Evolutionary conservation across 2,329 filamentous ascomycete genomes (phyloP).

Genomic region (Microdochium trichocladiopsis): DNA sequence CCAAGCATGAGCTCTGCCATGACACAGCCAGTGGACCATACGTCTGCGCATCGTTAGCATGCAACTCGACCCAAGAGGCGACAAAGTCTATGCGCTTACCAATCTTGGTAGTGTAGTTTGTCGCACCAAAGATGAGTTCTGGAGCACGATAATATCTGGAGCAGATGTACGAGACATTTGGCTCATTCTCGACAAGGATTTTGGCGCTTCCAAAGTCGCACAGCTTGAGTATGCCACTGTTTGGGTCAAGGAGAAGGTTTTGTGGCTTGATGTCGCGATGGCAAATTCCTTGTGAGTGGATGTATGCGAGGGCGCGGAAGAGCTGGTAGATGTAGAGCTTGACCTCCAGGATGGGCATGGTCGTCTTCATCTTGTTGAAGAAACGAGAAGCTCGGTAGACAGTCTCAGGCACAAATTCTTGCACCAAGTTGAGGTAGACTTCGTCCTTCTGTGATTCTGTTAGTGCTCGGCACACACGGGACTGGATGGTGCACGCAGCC

Average conservation of each 20-base stretch:
- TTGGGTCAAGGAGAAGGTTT: conserved; percentile 89
- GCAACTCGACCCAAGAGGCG: conserved; percentile 5
- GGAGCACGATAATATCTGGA: conserved; percentile 97
- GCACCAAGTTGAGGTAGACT: conserved; percentile 95
- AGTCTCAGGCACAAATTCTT: conserved; percentile 97
- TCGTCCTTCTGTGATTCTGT: conserved; percentile 71
- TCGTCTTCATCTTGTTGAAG: conserved; percentile 99
- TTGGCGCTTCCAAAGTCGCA: conserved; percentile 99
- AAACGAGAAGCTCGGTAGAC: conserved; percentile 97
- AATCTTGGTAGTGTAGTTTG: conserved; percentile 99
- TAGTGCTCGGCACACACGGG: conserved; percentile 4
- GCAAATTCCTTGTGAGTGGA: conserved; percentile 98
- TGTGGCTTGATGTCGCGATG: conserved; percentile 99
- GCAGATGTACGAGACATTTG: conserved; percentile 99
- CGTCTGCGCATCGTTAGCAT: conserved; percentile 52
- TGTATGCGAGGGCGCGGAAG: conserved; percentile 96
- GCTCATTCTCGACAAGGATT: conserved; percentile 97
- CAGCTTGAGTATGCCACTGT: conserved; percentile 86
- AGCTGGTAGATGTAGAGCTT: conserved; percentile 99
- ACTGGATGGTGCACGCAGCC: not conserved
- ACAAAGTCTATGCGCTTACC: conserved; percentile 51
- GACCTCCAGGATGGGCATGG: conserved; percentile 97
- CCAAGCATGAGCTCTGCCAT: conserved; percentile 99
- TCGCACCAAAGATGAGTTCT: conserved; percentile 96
- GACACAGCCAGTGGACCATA: conserved; percentile 98